These are phyloP conservation scores for Sporothrix euskadiensis DNA, from an alignment of 2,329 filamentous ascomycete genomes.

Conservation along the genomic window DNA sequence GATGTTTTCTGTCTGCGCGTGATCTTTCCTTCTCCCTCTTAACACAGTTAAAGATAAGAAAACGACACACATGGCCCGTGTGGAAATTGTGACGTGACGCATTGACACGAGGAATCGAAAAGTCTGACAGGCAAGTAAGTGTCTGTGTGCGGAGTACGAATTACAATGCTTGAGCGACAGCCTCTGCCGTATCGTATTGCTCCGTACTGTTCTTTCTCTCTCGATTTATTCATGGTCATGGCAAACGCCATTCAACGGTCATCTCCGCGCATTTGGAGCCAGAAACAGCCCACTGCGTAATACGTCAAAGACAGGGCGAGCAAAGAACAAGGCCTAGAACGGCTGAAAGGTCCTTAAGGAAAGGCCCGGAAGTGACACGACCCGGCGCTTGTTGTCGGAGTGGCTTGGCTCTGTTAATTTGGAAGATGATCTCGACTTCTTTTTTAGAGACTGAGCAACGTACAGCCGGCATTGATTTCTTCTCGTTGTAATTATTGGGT, in stretches of 20 bases:
- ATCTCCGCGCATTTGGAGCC: background rate
- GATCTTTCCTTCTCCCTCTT: background rate
- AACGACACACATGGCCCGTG: background rate
- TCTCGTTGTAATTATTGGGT: too few relatives aligned
- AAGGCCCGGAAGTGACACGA: background rate
- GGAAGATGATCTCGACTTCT: background rate
- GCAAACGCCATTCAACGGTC: too few relatives aligned
- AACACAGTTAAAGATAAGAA: background rate
- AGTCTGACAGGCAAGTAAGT: background rate
- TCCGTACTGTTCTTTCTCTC: background rate
- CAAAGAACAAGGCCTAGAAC: background rate
- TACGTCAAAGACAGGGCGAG: background rate
- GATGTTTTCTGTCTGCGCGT: background rate
- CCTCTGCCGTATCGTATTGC: background rate
- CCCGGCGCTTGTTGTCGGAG: background rate
- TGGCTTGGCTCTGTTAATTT: background rate
- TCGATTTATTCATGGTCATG: background rate
- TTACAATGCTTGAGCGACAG: background rate
- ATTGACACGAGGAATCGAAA: background rate
- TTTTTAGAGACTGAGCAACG: background rate
- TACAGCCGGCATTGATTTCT: too few relatives aligned
- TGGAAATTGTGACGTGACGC: background rate
- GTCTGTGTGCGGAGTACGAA: background rate
- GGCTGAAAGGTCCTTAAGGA: background rate
- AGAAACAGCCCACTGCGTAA: background rate